Conservation (phyloP, 2,329 filamentous ascomycete species). For the Diaporthe velutina region DNA sequence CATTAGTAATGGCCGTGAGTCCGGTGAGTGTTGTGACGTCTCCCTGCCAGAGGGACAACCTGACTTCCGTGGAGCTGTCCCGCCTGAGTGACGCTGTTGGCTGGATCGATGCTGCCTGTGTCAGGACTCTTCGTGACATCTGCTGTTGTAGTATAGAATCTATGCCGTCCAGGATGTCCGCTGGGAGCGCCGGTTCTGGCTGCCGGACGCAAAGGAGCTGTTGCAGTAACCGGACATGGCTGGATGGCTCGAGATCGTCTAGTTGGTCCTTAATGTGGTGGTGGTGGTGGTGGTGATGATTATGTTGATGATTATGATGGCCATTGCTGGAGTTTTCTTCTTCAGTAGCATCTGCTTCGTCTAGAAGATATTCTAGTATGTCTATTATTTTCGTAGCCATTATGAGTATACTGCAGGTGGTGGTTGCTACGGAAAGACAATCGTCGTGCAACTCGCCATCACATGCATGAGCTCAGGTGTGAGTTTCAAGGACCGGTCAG, state of each 20-base stretch:
- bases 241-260: conserved; percentile 21
- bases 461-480: neutral
- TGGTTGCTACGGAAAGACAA: neutral
- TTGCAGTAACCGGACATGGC: conserved; percentile 38
- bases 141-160: conserved; percentile 22
- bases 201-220: conserved; percentile 47
- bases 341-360: neutral
- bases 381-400: conserved; percentile 16
- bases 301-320: neutral
- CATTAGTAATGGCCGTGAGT: conserved; percentile 51
- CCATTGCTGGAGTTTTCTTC: neutral
- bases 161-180: neutral
- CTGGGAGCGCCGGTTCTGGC: conserved; percentile 39
- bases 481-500: neutral
- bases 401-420: neutral
- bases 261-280: neutral
- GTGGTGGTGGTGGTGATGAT: neutral
- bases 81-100: neutral
- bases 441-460: neutral
- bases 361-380: neutral
- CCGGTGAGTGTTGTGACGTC: conserved; percentile 48
- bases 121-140: conserved; percentile 11
- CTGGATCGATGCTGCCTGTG: neutral
- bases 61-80: neutral
- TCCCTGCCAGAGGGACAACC: conserved; percentile 1